Evolutionary conservation across 768 basidiomycete species (phyloP).

Genomic region (Tylopilus balloui): DNA sequence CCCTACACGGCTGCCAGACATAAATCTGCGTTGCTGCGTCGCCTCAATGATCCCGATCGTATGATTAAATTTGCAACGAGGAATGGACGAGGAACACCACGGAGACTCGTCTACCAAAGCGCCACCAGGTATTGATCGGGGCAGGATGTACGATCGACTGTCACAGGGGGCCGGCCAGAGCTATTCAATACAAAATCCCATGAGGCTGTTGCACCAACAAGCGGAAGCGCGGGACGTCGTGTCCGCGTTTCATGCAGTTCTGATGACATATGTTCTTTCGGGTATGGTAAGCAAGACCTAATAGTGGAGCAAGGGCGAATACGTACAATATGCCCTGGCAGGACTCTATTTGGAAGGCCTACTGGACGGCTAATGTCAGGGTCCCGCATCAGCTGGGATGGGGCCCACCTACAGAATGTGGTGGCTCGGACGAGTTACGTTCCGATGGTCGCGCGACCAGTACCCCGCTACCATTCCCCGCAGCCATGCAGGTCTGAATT

Average conservation of each 20-base stretch:
- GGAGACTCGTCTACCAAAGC: constrained; percentile 16
- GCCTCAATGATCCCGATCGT: constrained; percentile 16
- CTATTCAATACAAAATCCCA: constrained; percentile 13
- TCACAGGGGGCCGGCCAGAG: constrained; percentile 7
- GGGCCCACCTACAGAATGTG: neutral
- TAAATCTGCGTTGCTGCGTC: constrained; percentile 15
- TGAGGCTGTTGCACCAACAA: constrained; percentile 19
- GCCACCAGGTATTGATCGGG: constrained; percentile 27
- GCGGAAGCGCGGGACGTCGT: constrained; percentile 12
- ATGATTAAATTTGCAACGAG: constrained; percentile 21
- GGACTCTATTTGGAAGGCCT: constrained; percentile 19
- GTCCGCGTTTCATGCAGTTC: constrained; percentile 9
- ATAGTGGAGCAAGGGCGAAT: constrained; percentile 20
- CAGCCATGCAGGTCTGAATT: constrained; percentile 1
- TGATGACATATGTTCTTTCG: constrained; percentile 16
- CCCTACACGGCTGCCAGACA: constrained; percentile 8
- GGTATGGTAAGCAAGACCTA: constrained; percentile 12
- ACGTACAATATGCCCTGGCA: constrained; percentile 22
- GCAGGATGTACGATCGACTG: constrained; percentile 22
- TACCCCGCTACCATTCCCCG: neutral
- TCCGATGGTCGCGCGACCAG: constrained; percentile 1
- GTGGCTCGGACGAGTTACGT: neutral
- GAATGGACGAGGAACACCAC: constrained; percentile 24
- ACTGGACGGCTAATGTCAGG: constrained; percentile 7
- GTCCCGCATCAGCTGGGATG: constrained; percentile 8